These are phyloP conservation scores for Eucommia ulmoides DNA, from an alignment of 257 asterid species.

Conservation along the genomic window DNA sequence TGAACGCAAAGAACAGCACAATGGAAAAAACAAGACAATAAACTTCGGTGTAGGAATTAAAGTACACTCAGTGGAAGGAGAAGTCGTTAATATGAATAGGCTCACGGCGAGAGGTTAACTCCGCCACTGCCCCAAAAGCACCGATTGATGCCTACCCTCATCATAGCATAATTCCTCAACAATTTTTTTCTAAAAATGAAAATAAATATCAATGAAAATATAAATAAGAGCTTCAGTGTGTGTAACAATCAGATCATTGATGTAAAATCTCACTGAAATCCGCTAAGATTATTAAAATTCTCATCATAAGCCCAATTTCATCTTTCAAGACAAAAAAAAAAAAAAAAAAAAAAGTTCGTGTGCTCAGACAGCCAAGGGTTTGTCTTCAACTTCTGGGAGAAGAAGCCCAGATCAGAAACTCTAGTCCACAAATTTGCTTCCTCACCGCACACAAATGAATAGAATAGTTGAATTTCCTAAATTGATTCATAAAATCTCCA, in stretches of 20 bases:
- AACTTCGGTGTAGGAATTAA: background rate
- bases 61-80: slow-evolving; percentile 55
- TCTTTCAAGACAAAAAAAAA: background rate
- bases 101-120: slow-evolving; percentile 28
- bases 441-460: slow-evolving; percentile 15
- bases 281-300: slow-evolving; percentile 65
- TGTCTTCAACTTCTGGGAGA: slow-evolving; percentile 20
- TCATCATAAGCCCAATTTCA: slow-evolving; percentile 47
- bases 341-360: slow-evolving; percentile 2
- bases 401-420: slow-evolving; percentile 28
- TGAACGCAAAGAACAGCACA: no score
- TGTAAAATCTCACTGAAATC: slow-evolving; percentile 78
- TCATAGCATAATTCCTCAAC: no score
- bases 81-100: slow-evolving; percentile 28
- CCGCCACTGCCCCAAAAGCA: slow-evolving; percentile 38
- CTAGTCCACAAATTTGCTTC: slow-evolving; percentile 26
- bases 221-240: slow-evolving; percentile 64
- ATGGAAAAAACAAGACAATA: background rate
- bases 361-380: slow-evolving; percentile 71
- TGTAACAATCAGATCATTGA: slow-evolving; percentile 92
- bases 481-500: no score
- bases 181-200: background rate
- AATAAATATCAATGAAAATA: no score
- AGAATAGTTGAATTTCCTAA: no score
- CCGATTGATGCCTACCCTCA: slow-evolving; percentile 26